Evolutionary conservation across 257 asterid species (phyloP).

Genomic region (Salvia splendens): DNA sequence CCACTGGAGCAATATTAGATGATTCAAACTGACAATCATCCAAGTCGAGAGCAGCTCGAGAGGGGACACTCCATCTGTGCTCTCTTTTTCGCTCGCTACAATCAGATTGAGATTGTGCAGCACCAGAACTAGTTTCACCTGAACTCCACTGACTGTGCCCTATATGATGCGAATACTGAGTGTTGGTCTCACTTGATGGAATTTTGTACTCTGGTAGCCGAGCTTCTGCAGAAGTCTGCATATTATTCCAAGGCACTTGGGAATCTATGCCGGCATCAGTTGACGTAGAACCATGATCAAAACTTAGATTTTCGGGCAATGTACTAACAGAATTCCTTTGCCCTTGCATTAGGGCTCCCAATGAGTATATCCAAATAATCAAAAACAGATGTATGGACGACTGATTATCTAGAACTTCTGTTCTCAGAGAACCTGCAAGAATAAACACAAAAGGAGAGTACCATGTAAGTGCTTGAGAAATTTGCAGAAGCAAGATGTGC

Average conservation of each 20-base stretch:
- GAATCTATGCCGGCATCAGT: conserved; percentile 61
- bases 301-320: conserved; percentile 66
- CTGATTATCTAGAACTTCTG: conserved; percentile 20
- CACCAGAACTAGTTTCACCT: conserved; percentile 73
- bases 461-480: conserved; percentile 5
- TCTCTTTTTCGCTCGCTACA: conserved; percentile 52
- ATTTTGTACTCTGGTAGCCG: conserved; percentile 52
- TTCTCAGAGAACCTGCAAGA: conserved; percentile 54
- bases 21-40: conserved; percentile 41
- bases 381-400: conserved; percentile 18
- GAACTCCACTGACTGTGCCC: conserved; percentile 60
- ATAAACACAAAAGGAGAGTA: conserved; percentile 27
- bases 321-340: conserved; percentile 64
- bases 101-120: conserved; percentile 41
- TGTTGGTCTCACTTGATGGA: conserved; percentile 42
- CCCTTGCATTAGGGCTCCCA: conserved; percentile 76
- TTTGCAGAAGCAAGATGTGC: not conserved
- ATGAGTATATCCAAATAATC: conserved; percentile 29
- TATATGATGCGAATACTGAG: conserved; percentile 42
- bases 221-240: conserved; percentile 54
- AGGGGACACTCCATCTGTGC: conserved; percentile 41
- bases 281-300: conserved; percentile 66
- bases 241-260: conserved; percentile 64
- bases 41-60: conserved; percentile 39
- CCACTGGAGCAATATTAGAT: conserved; percentile 43